phyloP scores from a whole-genome alignment of 139 green algal genomes.

The Coelastrella sp. region DNA sequence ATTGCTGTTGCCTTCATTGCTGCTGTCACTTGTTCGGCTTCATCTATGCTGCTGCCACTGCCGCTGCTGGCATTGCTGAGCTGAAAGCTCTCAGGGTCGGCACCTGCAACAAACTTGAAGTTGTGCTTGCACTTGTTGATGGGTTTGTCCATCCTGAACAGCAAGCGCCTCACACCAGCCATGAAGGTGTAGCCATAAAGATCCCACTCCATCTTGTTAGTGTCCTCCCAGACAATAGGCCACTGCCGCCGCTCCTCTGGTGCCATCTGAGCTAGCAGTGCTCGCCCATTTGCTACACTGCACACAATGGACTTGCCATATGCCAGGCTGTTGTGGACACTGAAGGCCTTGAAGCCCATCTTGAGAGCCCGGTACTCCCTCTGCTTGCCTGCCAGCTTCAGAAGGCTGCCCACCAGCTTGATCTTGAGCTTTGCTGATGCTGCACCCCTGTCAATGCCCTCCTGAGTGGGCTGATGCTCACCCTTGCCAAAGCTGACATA shows the following conservation, averaged over 20 bases:
- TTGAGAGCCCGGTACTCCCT: conserved; percentile 6
- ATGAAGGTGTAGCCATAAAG: conserved; percentile 20
- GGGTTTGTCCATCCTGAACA: background rate
- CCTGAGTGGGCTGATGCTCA: background rate
- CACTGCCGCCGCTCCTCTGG: background rate
- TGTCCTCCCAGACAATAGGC: background rate
- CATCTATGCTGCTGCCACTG: conserved; percentile 24
- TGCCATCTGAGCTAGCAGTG: conserved; percentile 18
- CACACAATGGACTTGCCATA: conserved; percentile 42
- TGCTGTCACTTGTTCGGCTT: background rate
- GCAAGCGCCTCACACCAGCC: conserved; percentile 12
- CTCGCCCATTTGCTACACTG: background rate
- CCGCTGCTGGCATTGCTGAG: background rate
- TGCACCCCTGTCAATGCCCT: background rate
- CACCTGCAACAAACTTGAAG: background rate
- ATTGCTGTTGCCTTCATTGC: background rate
- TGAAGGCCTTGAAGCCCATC: conserved; percentile 42
- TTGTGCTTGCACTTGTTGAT: conserved; percentile 1
- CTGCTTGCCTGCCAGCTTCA: conserved; percentile 31
- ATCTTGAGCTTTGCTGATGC: conserved; percentile 22
- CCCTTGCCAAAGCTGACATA: conserved; percentile 16
- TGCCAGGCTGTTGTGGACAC: conserved; percentile 27
- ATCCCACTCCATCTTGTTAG: background rate
- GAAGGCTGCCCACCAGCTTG: conserved; percentile 18
- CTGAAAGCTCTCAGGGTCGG: background rate